A percentile compares a stretch with the other conserved stretches of the same genome.
These are phyloP conservation scores for Aurinia saxatilis DNA, from an alignment of 345 rosid genomes.

Conservation along the genomic window DNA sequence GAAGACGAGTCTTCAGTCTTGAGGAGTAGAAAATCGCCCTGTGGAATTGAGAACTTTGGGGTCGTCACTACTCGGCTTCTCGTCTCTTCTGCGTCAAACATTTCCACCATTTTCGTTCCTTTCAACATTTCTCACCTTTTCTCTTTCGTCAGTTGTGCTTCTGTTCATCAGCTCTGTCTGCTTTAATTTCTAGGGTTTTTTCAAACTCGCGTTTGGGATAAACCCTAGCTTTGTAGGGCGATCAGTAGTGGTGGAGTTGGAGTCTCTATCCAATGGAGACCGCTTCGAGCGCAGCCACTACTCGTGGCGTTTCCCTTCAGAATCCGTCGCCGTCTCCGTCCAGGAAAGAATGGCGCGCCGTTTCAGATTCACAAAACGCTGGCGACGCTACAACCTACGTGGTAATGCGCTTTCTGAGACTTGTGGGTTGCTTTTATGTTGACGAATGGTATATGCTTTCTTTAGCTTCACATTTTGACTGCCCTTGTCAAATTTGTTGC, in stretches of 20 bases:
- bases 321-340: conserved; percentile 37
- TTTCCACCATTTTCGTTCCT: conserved; percentile 23
- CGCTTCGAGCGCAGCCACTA: conserved; percentile 51
- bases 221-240: conserved; percentile 26
- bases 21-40: background rate
- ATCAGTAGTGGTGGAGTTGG: conserved; percentile 13
- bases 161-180: background rate
- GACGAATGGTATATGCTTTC: background rate
- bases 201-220: background rate
- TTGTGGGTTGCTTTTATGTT: too few species aligned
- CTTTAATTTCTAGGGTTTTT: background rate
- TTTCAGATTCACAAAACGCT: conserved; percentile 62
- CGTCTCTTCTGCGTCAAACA: conserved; percentile 14
- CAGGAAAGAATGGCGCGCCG: conserved; percentile 97
- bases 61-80: background rate
- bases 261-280: conserved; percentile 58
- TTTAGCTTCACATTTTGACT: background rate
- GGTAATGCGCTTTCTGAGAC: conserved; percentile 15
- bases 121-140: background rate
- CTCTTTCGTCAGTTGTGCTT: background rate
- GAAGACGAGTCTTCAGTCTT: background rate
- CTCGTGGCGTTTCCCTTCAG: conserved; percentile 64
- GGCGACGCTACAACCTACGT: conserved; percentile 56
- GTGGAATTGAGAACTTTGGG: too few species aligned
- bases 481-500: background rate